A percentile compares a stretch with the other conserved stretches of the same genome.
Conservation (phyloP, 306 rosid species). For the Cicer judaicum region DNA sequence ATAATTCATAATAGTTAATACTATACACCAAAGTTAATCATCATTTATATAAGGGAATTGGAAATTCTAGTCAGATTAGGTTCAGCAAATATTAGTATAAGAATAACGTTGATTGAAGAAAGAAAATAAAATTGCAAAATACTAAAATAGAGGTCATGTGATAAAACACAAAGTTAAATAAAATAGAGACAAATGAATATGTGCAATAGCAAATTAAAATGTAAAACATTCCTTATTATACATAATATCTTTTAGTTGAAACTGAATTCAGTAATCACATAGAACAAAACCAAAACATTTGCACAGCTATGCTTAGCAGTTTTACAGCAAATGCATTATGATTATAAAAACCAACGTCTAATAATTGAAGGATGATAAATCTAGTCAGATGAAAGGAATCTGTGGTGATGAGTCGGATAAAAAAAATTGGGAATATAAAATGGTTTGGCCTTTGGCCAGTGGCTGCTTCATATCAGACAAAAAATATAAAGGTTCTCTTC, state of each 20-base stretch:
- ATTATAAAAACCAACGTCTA: not conserved
- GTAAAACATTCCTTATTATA: conserved; percentile 28
- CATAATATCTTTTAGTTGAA: conserved; percentile 29
- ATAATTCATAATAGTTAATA: conserved; percentile 28
- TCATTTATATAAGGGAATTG: conserved; percentile 10
- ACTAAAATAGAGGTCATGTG: not conserved
- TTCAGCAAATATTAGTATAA: conserved; percentile 38
- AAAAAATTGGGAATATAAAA: not conserved
- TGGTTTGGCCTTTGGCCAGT: not conserved
- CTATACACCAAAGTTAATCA: conserved; percentile 10
- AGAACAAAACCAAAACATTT: conserved; percentile 15
- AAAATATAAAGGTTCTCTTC: conserved; percentile 26
- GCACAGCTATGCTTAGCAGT: conserved; percentile 5
- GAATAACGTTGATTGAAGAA: conserved; percentile 25
- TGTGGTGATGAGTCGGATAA: conserved; percentile 18
- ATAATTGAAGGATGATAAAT: conserved; percentile 26
- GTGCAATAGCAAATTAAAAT: conserved; percentile 25
- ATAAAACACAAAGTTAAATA: conserved; percentile 4
- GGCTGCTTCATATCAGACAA: conserved; percentile 19
- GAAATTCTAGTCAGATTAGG: conserved; percentile 24
- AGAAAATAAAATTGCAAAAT: conserved; percentile 29
- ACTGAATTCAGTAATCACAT: conserved; percentile 39
- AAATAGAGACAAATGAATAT: conserved; percentile 18
- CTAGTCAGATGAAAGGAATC: conserved; percentile 27
- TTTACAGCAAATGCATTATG: conserved; percentile 15